phyloP scores from a whole-genome alignment of 2,329 filamentous ascomycete species.

The Fusarium pininemorale region DNA sequence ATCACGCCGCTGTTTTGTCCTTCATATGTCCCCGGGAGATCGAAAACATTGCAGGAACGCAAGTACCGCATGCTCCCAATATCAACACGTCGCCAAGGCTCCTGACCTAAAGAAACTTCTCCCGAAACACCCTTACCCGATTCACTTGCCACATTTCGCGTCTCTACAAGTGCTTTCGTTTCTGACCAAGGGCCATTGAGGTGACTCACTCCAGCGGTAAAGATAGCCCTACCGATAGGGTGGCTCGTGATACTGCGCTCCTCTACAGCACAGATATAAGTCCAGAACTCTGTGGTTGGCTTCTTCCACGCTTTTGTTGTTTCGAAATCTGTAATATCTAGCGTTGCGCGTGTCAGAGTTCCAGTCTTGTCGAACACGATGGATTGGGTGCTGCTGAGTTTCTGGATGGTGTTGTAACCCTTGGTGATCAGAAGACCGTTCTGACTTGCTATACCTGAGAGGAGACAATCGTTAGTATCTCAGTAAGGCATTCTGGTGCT shows the following conservation, averaged over 20 bases:
- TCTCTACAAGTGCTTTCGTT: not conserved
- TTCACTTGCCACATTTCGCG: not conserved
- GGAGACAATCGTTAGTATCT: accelerated
- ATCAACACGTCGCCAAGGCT: not conserved
- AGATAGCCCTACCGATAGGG: not conserved
- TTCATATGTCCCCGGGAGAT: accelerated
- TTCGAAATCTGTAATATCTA: not conserved
- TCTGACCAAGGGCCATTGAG: not conserved
- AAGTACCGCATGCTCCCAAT: not conserved
- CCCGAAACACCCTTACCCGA: not conserved
- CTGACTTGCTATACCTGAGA: not conserved
- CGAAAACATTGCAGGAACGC: not conserved
- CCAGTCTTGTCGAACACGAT: not conserved
- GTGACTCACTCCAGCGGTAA: not conserved
- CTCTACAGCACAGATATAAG: not conserved
- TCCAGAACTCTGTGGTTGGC: not conserved
- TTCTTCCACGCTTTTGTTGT: not conserved
- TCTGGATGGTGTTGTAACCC: not conserved
- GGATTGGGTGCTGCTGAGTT: not conserved
- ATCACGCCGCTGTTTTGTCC: not conserved
- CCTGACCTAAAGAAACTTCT: not conserved
- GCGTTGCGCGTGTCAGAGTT: not conserved
- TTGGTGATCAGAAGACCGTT: not conserved
- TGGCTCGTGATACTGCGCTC: not conserved
- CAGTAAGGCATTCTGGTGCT: accelerated